phyloP scores from a whole-genome alignment of 1,284 basidiomycete genomes.

The Ceratobasidium sp. region DNA sequence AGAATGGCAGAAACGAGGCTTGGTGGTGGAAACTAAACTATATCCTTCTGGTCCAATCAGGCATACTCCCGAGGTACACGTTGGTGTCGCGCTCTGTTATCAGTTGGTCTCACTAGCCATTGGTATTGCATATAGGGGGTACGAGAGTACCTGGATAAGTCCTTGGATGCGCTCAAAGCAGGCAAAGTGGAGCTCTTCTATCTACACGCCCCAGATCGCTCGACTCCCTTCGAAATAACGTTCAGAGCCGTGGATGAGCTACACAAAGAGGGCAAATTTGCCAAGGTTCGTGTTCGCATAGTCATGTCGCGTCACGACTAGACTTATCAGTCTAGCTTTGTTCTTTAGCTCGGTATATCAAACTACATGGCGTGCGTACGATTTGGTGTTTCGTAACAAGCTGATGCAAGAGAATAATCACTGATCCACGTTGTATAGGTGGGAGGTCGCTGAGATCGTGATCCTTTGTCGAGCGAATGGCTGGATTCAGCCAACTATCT shows the following conservation, averaged over 20 bases:
- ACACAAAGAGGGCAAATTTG: constrained; percentile 55
- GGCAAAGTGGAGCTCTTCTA: constrained; percentile 55
- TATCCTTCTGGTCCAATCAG: constrained; percentile 55
- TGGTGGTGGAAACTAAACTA: constrained; percentile 55
- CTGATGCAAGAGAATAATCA: background rate
- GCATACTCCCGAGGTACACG: constrained; percentile 57
- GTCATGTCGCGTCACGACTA: background rate
- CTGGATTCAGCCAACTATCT: constrained; percentile 57
- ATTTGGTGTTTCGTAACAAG: background rate
- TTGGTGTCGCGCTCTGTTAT: constrained; percentile 48
- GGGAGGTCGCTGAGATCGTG: constrained; percentile 61
- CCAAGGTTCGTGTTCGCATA: constrained; percentile 17
- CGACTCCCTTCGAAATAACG: constrained; percentile 57
- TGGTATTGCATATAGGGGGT: constrained; percentile 1
- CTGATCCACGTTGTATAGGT: constrained; percentile 17
- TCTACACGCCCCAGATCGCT: constrained; percentile 59
- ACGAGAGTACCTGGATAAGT: constrained; percentile 54
- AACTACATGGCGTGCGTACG: constrained; percentile 56
- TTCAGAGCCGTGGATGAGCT: constrained; percentile 55
- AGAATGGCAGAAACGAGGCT: constrained; percentile 16
- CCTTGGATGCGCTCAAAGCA: constrained; percentile 52
- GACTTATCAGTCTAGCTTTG: background rate
- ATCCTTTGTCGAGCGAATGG: constrained; percentile 59
- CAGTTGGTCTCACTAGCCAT: constrained; percentile 46
- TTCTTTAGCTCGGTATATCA: constrained; percentile 58